Percentiles rank a stretch among this genome's conserved stretches.
These are phyloP conservation scores for Reticulascus tulasneorum DNA, from an alignment of 2,329 filamentous ascomycete species.

Conservation along the genomic window DNA sequence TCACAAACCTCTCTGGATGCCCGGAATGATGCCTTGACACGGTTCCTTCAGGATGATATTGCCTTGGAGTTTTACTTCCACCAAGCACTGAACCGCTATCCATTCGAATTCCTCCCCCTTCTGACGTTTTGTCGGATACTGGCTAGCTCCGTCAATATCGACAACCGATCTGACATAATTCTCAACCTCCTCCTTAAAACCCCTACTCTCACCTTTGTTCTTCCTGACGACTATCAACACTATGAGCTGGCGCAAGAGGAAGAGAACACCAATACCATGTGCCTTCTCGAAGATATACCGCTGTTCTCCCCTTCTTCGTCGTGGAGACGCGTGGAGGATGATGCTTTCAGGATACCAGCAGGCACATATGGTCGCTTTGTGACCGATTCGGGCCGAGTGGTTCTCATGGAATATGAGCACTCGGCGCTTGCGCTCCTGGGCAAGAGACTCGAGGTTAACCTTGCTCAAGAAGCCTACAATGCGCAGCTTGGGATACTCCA, in stretches of 20 bases:
- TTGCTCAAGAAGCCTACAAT: slow-evolving; percentile 52
- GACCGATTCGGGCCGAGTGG: slow-evolving; percentile 70
- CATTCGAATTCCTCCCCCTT: slow-evolving; percentile 80
- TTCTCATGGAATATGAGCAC: slow-evolving; percentile 74
- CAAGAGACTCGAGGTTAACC: slow-evolving; percentile 66
- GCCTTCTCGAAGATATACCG: slow-evolving; percentile 59
- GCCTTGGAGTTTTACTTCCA: slow-evolving; percentile 59
- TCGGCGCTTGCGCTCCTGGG: slow-evolving; percentile 78
- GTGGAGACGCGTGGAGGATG: slow-evolving; percentile 39
- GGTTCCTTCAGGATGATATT: slow-evolving; percentile 13
- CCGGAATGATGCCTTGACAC: slow-evolving; percentile 7
- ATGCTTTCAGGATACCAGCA: slow-evolving; percentile 58
- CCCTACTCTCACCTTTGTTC: slow-evolving; percentile 69
- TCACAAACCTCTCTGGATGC: slow-evolving; percentile 26
- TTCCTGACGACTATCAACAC: slow-evolving; percentile 67
- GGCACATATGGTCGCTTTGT: slow-evolving; percentile 70
- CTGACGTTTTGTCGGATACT: slow-evolving; percentile 67
- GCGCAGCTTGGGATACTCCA: slow-evolving; percentile 51
- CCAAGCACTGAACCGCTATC: slow-evolving; percentile 72
- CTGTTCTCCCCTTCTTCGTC: slow-evolving; percentile 52
- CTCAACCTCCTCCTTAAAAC: slow-evolving; percentile 65
- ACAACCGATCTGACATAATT: slow-evolving; percentile 45
- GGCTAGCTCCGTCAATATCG: slow-evolving; percentile 30
- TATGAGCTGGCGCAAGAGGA: slow-evolving; percentile 82
- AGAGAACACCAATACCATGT: slow-evolving; percentile 76